Percentiles rank a stretch among this genome's conserved stretches.
Conservation (phyloP, 805 yeast species). For the Candida boidinii region DNA sequence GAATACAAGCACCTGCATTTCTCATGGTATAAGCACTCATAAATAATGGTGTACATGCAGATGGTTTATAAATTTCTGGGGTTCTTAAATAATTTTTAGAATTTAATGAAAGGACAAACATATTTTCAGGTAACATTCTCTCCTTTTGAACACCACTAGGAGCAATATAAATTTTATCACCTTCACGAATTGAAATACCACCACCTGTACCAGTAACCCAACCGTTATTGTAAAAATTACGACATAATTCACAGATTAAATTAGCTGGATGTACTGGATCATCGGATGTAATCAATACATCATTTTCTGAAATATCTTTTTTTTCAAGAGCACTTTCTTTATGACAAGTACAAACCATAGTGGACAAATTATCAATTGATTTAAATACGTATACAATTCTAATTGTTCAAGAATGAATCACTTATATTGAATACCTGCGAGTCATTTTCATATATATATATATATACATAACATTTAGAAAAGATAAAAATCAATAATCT, state of each 20-base stretch:
- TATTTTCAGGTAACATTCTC: slow-evolving; percentile 68
- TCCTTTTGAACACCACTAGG: slow-evolving; percentile 98
- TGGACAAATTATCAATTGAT: too few species aligned
- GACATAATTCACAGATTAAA: slow-evolving; percentile 74
- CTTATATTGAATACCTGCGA: too few species aligned
- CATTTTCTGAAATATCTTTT: slow-evolving; percentile 4
- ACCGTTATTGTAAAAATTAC: slow-evolving; percentile 64
- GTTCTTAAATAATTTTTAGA: slow-evolving; percentile 43
- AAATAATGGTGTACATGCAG: slow-evolving; percentile 90
- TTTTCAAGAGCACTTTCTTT: too few species aligned
- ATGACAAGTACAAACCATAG: too few species aligned
- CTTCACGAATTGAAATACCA: slow-evolving; percentile 70
- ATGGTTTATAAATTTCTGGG: slow-evolving; percentile 73
- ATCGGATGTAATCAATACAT: slow-evolving; percentile 12
- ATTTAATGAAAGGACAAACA: slow-evolving; percentile 65
- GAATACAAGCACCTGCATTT: slow-evolving; percentile 87
- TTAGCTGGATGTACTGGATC: slow-evolving; percentile 62
- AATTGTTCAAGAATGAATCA: too few species aligned
- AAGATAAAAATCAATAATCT: too few species aligned
- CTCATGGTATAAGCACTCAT: slow-evolving; percentile 59
- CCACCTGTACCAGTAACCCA: slow-evolving; percentile 98
- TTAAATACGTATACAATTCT: too few species aligned
- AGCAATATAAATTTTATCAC: slow-evolving; percentile 59
- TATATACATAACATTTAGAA: too few species aligned
- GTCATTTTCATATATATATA: too few species aligned